Base-by-base conservation (phyloP, 352 stramenopile species). In the Globisporangium alternatum region DNA sequence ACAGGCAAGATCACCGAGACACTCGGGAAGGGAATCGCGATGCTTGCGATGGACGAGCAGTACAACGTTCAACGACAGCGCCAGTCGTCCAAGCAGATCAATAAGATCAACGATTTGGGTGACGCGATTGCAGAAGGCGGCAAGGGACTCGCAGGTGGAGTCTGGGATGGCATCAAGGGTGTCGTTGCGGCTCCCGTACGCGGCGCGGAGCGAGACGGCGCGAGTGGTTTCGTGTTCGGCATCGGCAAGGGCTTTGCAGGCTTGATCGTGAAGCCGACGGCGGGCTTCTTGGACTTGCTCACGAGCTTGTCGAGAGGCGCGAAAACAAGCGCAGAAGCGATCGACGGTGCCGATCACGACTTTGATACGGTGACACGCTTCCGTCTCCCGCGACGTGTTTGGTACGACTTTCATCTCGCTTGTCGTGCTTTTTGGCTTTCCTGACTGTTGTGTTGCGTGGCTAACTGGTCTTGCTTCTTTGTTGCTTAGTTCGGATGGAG, bases 1-100 rank as follows among this genome's bases (percentile, higher is more conserved):
- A 95, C 86, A 1, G 88, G 86, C 7, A 94, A 95, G 66, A 95
- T 96, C 62, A 93, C 86, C 0, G 89, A 96, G 72, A 96, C 89
- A 6, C 75, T 96, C 37, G 89, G 88, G 8, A 95, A 95, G 62
- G 89, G 87, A 4, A 87, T 96, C 43, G 86, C 87, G 9, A 68
- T 94, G 67, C 66, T 96, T 45, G 85, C 87, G 5, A 94, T 95
- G 84, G 88, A 95, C 60, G 86, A 95, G 22, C 74, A 95, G 66
- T 96, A 96, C 72, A 95, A 92, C 47, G 75, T 89, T 1, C 82
- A 96, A 56, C 69, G 87, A 19, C 84, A 95, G 58, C 83, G 86
- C 8, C 77, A 86, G 21, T 91, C 83, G n/a, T 87, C 72, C 0
- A 68, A 75, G 13, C 86, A 95, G 70, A 81, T 90, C 33, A 88